phyloP scores from a whole-genome alignment of 2,329 filamentous ascomycete genomes.

The Aspergillus spinulosporus region DNA sequence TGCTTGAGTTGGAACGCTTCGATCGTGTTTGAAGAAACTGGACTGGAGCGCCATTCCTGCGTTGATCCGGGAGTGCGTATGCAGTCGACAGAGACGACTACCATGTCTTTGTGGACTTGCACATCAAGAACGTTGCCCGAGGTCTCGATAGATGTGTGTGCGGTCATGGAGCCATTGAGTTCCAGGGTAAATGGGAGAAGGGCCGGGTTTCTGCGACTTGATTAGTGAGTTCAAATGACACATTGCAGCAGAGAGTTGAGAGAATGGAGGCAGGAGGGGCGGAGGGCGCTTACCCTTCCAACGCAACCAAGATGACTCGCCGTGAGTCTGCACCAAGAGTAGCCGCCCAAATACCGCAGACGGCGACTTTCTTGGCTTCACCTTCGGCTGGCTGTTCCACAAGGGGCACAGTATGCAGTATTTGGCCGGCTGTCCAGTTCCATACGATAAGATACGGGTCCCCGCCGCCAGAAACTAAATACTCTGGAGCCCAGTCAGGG shows the following conservation, averaged over 20 bases:
- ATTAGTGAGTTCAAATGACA: neutral
- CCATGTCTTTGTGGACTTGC: slow-evolving; percentile 30
- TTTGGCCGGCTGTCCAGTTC: slow-evolving; percentile 65
- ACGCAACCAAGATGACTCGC: slow-evolving; percentile 50
- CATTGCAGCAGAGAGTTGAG: neutral
- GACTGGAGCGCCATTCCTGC: slow-evolving; percentile 35
- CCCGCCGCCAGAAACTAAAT: slow-evolving; percentile 83
- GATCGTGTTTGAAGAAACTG: slow-evolving; percentile 27
- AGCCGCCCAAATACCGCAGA: slow-evolving; percentile 54
- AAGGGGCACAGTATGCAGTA: slow-evolving; percentile 36
- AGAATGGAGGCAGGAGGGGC: neutral
- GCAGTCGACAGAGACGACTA: slow-evolving; percentile 56
- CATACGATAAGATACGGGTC: slow-evolving; percentile 77
- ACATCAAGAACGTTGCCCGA: slow-evolving; percentile 67
- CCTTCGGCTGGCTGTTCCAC: slow-evolving; percentile 21
- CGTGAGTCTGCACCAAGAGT: slow-evolving; percentile 20
- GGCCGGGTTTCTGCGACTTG: slow-evolving; percentile 61
- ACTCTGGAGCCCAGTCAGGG: slow-evolving; percentile 54
- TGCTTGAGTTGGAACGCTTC: slow-evolving; percentile 32
- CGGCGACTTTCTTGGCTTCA: slow-evolving; percentile 38
- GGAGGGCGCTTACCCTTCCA: slow-evolving; percentile 56
- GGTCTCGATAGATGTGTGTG: slow-evolving; percentile 55
- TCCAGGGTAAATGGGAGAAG: slow-evolving; percentile 65
- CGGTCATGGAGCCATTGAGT: slow-evolving; percentile 52
- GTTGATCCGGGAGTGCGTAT: slow-evolving; percentile 55